phyloP scores from a whole-genome alignment of 768 basidiomycete species.

The Saitozyma sp. region DNA sequence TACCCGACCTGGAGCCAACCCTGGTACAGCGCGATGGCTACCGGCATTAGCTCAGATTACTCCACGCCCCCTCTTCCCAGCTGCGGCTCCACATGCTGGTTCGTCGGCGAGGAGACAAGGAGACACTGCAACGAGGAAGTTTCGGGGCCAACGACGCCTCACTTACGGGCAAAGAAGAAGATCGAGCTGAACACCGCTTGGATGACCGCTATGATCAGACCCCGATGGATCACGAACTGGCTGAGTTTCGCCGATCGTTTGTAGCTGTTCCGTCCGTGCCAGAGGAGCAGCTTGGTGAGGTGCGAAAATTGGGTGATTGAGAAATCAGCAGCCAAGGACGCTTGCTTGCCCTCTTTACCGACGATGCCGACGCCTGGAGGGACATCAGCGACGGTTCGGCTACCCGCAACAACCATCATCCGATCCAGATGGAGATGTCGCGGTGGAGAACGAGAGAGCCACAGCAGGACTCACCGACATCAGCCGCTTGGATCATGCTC shows the following conservation, averaged over 20 bases:
- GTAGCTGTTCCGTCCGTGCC: slow-evolving; percentile 99
- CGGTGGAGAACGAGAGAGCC: not conserved
- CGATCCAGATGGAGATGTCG: not conserved
- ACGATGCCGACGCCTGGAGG: slow-evolving; percentile 87
- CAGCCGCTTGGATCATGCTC: slow-evolving; percentile 99
- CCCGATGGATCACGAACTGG: slow-evolving; percentile 97
- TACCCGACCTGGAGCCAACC: slow-evolving; percentile 98
- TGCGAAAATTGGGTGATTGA: slow-evolving; percentile 95
- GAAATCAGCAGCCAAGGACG: slow-evolving; percentile 97
- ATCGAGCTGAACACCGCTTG: slow-evolving; percentile 89
- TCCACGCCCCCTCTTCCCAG: not conserved
- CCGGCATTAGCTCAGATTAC: not conserved
- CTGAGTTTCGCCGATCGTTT: slow-evolving; percentile 96
- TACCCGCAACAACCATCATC: not conserved
- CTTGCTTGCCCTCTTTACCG: slow-evolving; percentile 98
- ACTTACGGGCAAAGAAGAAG: slow-evolving; percentile 55
- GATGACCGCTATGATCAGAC: slow-evolving; percentile 94
- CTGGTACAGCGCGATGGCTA: slow-evolving; percentile 95
- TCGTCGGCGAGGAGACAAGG: not conserved
- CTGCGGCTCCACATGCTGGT: not conserved
- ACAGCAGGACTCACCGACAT: slow-evolving; percentile 72
- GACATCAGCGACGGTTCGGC: slow-evolving; percentile 4
- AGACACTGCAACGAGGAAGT: not conserved
- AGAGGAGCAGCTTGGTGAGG: slow-evolving; percentile 92
- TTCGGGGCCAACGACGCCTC: not conserved